Base-by-base conservation (phyloP, 2,329 filamentous ascomycete species). In the Monosporascus sp. region DNA sequence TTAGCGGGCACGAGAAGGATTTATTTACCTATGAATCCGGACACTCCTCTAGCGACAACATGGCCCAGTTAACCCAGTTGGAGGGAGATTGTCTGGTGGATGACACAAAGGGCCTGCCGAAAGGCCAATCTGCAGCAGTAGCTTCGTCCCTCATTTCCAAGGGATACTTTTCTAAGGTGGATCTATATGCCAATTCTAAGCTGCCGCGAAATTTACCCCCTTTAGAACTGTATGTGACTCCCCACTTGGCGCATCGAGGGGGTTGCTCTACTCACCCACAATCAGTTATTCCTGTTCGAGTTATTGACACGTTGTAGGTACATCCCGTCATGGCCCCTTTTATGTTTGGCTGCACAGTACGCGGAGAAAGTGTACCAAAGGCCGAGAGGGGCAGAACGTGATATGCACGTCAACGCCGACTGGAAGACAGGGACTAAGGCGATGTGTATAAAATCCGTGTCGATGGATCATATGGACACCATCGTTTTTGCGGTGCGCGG, bases 401-500 rank as follows among this genome's bases (percentile, higher is more conserved):
- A 89, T 61, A 79, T 85, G 2, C 87, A 89, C 60, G 79, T 94
- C 37, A 78, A 85, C 37, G 83, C 88, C 3, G 84, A 91, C 67
- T 88, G 85, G 80, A 78, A 79, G 20, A 78, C 81, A 3, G 89
- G 89, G n/a, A 88, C 89, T 1, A 93, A 92, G 67, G 87, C 90
- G 24, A 93, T 93, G 86, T 84, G 89, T 17, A 85, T 95, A 66
- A 93, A 92, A 65, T 90, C 87, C 0, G 79, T 92, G 0, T 84
- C 89, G 1, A 83, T 91, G 66, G 90, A 94, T 64, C 79, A 90
- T 62, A 84, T 86, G 73, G 84, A 89, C 65, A 86, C 86, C 19
- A 86, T 96, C 52, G 87, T 95, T 11, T 89, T 96, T 63, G 90
- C 91, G 16, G 89, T 96, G 57, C 83, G 91, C 20, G 91, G 91